A percentile compares a stretch with the other conserved stretches of the same genome.
Evolutionary conservation across 2,329 filamentous ascomycete species (phyloP).

Genomic region (Tetracladium maxilliforme): DNA sequence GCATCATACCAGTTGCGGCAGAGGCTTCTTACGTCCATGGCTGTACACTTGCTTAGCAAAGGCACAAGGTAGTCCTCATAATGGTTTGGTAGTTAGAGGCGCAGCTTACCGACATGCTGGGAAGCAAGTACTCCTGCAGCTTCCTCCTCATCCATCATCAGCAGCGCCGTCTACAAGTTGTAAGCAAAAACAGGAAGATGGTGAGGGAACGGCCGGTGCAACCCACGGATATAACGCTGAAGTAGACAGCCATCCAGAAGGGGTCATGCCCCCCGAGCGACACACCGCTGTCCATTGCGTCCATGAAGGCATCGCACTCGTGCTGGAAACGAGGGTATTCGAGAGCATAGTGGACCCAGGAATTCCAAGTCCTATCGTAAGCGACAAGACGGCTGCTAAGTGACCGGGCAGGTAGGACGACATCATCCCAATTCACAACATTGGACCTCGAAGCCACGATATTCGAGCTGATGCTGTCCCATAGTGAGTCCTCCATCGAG

Average conservation of each 20-base stretch:
- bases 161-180: too few relatives aligned
- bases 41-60: too few relatives aligned
- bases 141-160: too few relatives aligned
- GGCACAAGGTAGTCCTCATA: too few relatives aligned
- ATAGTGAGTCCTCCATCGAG: too few relatives aligned
- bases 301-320: slow-evolving; percentile 4
- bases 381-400: slow-evolving; percentile 3
- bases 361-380: slow-evolving; percentile 6
- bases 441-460: too few relatives aligned
- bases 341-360: slow-evolving; percentile 9
- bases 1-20: slow-evolving; percentile 6
- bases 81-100: not conserved
- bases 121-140: too few relatives aligned
- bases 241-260: slow-evolving; percentile 8
- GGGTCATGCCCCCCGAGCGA: slow-evolving; percentile 1
- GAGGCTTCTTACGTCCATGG: slow-evolving; percentile 1
- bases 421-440: too few relatives aligned
- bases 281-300: not conserved
- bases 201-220: too few relatives aligned
- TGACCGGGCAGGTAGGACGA: too few relatives aligned
- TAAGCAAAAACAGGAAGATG: too few relatives aligned
- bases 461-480: too few relatives aligned
- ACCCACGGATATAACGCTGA: slow-evolving; percentile 6
- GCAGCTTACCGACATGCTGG: not conserved
- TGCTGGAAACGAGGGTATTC: slow-evolving; percentile 6